These are phyloP conservation scores for Microcos paniculata DNA, from an alignment of 345 rosid species.

Conservation along the genomic window DNA sequence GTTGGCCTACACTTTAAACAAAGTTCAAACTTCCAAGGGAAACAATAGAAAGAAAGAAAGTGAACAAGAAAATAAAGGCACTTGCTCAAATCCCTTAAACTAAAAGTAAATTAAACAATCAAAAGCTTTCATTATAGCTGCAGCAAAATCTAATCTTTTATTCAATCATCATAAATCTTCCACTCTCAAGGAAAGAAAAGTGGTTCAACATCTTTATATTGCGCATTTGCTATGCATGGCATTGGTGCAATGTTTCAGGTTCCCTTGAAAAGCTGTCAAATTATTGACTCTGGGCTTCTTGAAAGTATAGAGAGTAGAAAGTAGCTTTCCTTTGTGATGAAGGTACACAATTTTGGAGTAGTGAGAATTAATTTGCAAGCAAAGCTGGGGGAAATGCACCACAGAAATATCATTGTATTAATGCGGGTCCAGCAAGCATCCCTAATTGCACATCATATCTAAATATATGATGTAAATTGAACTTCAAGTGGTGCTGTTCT, in stretches of 20 bases:
- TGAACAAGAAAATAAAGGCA: too few relatives aligned
- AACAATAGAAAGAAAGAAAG: too few relatives aligned
- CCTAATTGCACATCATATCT: neutral
- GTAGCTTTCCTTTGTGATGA: conserved; percentile 22
- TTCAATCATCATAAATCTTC: neutral
- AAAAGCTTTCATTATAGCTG: too few relatives aligned
- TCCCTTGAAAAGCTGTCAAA: neutral
- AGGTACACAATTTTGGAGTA: conserved; percentile 17
- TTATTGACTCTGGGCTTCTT: neutral
- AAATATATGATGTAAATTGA: neutral
- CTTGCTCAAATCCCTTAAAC: too few relatives aligned
- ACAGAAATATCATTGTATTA: conserved; percentile 26
- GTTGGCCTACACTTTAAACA: too few relatives aligned
- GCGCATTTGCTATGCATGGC: neutral
- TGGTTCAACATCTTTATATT: neutral
- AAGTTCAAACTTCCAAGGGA: too few relatives aligned
- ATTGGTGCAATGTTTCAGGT: neutral
- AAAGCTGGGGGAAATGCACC: conserved; percentile 19
- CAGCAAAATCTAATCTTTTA: too few relatives aligned
- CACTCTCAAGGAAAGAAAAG: neutral
- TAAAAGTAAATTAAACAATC: too few relatives aligned
- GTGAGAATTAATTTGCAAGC: conserved; percentile 42
- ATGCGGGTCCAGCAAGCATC: conserved; percentile 38
- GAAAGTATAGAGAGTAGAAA: neutral
- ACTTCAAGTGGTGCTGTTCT: neutral